Base-by-base conservation (phyloP, 2,329 filamentous ascomycete species). In the Aspergillus eucalypticola region DNA sequence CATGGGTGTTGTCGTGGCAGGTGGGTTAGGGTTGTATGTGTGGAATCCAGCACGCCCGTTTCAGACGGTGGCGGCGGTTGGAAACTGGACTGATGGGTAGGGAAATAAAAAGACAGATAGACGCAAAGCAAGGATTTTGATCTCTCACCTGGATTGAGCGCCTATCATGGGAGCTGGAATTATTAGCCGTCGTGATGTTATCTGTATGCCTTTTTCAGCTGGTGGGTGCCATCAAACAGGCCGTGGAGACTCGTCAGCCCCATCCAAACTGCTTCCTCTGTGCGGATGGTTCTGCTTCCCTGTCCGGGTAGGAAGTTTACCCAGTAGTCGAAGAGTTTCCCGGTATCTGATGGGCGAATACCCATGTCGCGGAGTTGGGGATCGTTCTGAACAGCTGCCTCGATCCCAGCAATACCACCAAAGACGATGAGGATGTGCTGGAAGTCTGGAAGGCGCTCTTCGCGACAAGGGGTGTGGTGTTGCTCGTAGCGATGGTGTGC, bases 261-360 rank as follows among this genome's bases (percentile, higher is more conserved):
- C 71, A 95, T 85, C 78, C 90, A 90, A 17, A 96, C 77, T 1
- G 91, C 91, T 77, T 96, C 92, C 68, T 96, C 91, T 0, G 91
- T 95, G 63, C 90, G 81, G 63, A 96, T 94, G 1, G 88, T 92
- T 68, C 91, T 82, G 72, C 90, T 94, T 0, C 91, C 91, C 74
- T 96, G 92, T 1, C 87, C 86, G 3, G 91, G 90, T 64, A 92
- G 81, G 48, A 95, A 82, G 73, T 96, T 91, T 17, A 96, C 82
- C 91, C 91, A 96, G 66, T 88, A 83, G 75, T 96, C 92, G 72
- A 96, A 96, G 54, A 94, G 73, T 65, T 91, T 86, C 65, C 82
- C 84, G 7, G 88, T 88, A 62, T 86, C 87, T 23, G 81, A 80
- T 35, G 87, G 86, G 5, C 82, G 80, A 13, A 94, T 84, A 0